Percentiles rank a stretch among this genome's conserved stretches.
phyloP scores from a whole-genome alignment of 306 rosid genomes.

The Pueraria montana region DNA sequence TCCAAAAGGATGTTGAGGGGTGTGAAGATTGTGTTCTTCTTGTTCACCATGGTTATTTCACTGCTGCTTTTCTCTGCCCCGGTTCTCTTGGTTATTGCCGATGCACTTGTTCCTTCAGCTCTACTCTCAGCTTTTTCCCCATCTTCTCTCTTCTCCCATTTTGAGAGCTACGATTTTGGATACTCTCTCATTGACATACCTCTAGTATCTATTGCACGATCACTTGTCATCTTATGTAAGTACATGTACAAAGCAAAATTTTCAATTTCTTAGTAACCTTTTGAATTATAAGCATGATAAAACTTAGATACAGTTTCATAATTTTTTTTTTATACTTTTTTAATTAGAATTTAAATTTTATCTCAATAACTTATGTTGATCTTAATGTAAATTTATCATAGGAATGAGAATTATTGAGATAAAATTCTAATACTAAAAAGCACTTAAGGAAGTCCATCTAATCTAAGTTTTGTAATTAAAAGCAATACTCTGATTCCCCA shows the following conservation, averaged over 20 bases:
- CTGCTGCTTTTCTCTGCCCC: slow-evolving; percentile 84
- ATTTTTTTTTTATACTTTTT: too few relatives aligned
- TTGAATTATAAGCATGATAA: not conserved
- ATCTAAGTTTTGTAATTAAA: too few relatives aligned
- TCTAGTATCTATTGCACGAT: slow-evolving; percentile 72
- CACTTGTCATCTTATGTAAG: slow-evolving; percentile 90
- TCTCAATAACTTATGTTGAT: too few relatives aligned
- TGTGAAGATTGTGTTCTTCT: slow-evolving; percentile 80
- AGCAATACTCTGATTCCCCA: not conserved
- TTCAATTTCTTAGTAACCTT: not conserved
- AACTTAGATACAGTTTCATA: too few relatives aligned
- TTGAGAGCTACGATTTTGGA: slow-evolving; percentile 78
- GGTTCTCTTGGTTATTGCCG: slow-evolving; percentile 75
- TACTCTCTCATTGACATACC: slow-evolving; percentile 92
- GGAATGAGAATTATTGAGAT: too few relatives aligned
- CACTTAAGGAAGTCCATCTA: too few relatives aligned
- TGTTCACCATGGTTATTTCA: slow-evolving; percentile 85
- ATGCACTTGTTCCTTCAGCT: slow-evolving; percentile 80
- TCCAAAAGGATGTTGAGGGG: slow-evolving; percentile 69
- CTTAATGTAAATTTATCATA: too few relatives aligned
- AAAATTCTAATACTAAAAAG: too few relatives aligned
- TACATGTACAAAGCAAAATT: not conserved
- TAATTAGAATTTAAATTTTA: too few relatives aligned
- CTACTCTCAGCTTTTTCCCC: slow-evolving; percentile 73
- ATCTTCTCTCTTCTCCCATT: slow-evolving; percentile 63